Percentiles rank a stretch among this genome's conserved stretches.
These are phyloP conservation scores for Hymenotorrendiella dingleyae DNA, from an alignment of 2,329 filamentous ascomycete genomes.

Conservation along the genomic window DNA sequence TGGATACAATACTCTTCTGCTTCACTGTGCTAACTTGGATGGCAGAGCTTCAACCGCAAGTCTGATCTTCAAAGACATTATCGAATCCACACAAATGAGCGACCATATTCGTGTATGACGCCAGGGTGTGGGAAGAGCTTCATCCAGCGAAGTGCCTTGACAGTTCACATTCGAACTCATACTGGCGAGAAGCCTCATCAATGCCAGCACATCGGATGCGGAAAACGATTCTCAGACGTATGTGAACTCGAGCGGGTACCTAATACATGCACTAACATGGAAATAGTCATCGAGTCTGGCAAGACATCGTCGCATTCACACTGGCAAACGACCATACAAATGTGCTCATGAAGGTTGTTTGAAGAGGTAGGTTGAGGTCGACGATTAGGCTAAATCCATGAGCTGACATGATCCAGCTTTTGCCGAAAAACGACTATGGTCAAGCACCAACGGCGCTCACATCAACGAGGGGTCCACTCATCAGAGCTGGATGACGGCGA, in stretches of 20 bases:
- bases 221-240: constrained; percentile 66
- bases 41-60: constrained; percentile 65
- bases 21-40: background rate
- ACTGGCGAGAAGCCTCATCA: constrained; percentile 68
- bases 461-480: constrained; percentile 51
- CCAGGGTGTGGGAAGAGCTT: constrained; percentile 63
- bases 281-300: constrained; percentile 32
- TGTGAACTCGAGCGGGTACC: constrained; percentile 27
- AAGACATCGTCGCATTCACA: constrained; percentile 62
- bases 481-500: constrained; percentile 40
- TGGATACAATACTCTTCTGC: constrained; percentile 5
- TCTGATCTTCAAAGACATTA: constrained; percentile 66
- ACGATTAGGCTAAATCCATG: constrained; percentile 6
- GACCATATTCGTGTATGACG: constrained; percentile 57
- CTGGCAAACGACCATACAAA: constrained; percentile 61
- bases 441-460: constrained; percentile 57
- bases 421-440: constrained; percentile 69
- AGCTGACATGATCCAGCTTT: constrained; percentile 43
- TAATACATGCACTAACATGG: constrained; percentile 12
- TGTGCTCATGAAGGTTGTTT: constrained; percentile 44
- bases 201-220: constrained; percentile 59
- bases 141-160: constrained; percentile 64
- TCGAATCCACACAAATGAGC: constrained; percentile 66
- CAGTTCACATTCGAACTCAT: constrained; percentile 65
- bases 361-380: constrained; percentile 27